Evolutionary conservation across 1,284 basidiomycete species (phyloP).

Genomic region (Rhodotorula glutinis): DNA sequence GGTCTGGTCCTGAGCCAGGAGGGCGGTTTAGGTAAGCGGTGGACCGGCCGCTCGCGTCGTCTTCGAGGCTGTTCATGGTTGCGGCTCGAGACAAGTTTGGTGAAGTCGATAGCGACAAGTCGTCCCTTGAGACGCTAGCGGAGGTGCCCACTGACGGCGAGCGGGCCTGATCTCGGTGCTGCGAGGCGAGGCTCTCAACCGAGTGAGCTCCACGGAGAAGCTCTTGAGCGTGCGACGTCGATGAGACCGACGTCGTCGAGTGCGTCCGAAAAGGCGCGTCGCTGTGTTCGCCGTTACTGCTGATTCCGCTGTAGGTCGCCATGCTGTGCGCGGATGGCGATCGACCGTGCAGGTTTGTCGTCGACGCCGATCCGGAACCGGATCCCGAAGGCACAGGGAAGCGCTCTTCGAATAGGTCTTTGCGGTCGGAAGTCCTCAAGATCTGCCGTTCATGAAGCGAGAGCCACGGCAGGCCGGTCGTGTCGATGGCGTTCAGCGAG

Average conservation of each 20-base stretch:
- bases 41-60: neutral
- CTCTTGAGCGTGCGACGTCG: neutral
- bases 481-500: conserved; percentile 85
- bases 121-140: neutral
- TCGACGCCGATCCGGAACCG: conserved; percentile 5
- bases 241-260: neutral
- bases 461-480: conserved; percentile 72
- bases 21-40: neutral
- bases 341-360: neutral
- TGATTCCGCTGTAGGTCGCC: neutral
- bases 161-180: neutral
- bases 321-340: neutral
- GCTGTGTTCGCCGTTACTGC: neutral
- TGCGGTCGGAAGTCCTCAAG: conserved; percentile 82
- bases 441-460: conserved; percentile 80
- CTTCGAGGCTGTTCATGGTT: neutral
- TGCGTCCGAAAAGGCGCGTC: neutral
- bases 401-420: conserved; percentile 83
- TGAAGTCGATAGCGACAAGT: neutral
- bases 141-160: neutral
- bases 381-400: conserved; percentile 28
- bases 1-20: neutral
- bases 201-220: neutral
- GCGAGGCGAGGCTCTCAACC: neutral
- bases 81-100: neutral